Evolutionary conservation across 108 stramenopile genomes (phyloP).

Genomic region (Mayamaea pseudoterrestris): DNA sequence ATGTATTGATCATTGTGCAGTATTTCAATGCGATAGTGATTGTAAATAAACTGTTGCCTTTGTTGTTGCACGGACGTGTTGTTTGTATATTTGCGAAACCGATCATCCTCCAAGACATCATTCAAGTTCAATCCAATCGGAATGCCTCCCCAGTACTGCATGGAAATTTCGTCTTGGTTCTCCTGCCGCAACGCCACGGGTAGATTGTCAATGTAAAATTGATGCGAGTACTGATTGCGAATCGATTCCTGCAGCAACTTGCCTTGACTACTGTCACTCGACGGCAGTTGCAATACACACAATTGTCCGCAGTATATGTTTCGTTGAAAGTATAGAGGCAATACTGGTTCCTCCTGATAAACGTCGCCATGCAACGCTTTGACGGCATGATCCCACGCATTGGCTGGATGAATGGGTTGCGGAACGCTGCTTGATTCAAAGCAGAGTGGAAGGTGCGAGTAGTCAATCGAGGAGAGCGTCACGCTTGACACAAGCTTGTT

Average conservation of each 20-base stretch:
- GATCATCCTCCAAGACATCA: neutral
- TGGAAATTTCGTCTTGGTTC: neutral
- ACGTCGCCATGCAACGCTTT: neutral
- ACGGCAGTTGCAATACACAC: no score
- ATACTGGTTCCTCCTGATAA: neutral
- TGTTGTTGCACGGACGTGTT: neutral
- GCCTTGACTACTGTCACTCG: neutral
- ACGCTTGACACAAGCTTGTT: neutral
- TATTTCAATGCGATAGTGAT: neutral
- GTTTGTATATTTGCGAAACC: neutral
- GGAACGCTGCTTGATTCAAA: neutral
- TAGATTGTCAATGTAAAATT: neutral
- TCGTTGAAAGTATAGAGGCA: neutral
- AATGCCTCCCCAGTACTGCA: slow-evolving; percentile 1
- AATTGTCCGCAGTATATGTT: neutral
- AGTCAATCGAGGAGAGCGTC: neutral
- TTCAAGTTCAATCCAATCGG: neutral
- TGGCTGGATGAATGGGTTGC: neutral
- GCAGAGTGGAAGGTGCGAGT: neutral
- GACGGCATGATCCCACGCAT: neutral
- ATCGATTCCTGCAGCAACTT: neutral
- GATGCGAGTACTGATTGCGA: no score
- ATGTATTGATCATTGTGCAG: neutral
- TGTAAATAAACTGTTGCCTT: neutral
- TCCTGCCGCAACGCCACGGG: slow-evolving; percentile 1